Conservation (phyloP, 352 stramenopile genomes). For the Phytophthora boehmeriae region DNA sequence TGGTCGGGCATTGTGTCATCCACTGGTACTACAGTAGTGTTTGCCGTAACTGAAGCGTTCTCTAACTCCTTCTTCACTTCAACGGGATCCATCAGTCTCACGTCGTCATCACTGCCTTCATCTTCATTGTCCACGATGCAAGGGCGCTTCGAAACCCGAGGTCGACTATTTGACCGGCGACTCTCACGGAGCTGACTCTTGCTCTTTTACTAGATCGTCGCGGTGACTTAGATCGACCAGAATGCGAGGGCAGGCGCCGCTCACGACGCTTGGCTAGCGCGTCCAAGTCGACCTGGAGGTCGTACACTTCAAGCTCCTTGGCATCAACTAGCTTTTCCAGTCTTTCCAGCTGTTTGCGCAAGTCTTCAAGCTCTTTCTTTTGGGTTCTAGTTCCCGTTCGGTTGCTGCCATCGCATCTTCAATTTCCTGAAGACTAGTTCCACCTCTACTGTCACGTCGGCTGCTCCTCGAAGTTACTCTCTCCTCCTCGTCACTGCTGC, state of each 20-base stretch:
- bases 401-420: conserved; percentile 52
- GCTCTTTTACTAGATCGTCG: conserved; percentile 28
- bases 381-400: conserved; percentile 47
- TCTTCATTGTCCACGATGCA: conserved; percentile 76
- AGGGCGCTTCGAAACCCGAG: conserved; percentile 55
- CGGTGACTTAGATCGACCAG: conserved; percentile 9
- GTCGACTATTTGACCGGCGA: conserved; percentile 35
- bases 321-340: conserved; percentile 46
- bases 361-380: conserved; percentile 49
- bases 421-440: conserved; percentile 44
- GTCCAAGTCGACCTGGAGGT: conserved; percentile 70
- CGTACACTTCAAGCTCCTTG: conserved; percentile 70
- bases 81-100: conserved; percentile 55
- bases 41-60: conserved; percentile 1
- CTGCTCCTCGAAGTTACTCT: conserved; percentile 10
- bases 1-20: conserved; percentile 64
- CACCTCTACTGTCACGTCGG: conserved; percentile 29
- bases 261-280: conserved; percentile 60
- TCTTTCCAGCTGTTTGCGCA: conserved; percentile 45
- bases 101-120: conserved; percentile 55
- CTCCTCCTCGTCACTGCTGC: conserved; percentile 23
- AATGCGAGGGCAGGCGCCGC: conserved; percentile 26
- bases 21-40: conserved; percentile 34
- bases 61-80: conserved; percentile 49
- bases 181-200: conserved; percentile 27